Conservation (phyloP, 345 rosid genomes). For the Erodium maritimum region DNA sequence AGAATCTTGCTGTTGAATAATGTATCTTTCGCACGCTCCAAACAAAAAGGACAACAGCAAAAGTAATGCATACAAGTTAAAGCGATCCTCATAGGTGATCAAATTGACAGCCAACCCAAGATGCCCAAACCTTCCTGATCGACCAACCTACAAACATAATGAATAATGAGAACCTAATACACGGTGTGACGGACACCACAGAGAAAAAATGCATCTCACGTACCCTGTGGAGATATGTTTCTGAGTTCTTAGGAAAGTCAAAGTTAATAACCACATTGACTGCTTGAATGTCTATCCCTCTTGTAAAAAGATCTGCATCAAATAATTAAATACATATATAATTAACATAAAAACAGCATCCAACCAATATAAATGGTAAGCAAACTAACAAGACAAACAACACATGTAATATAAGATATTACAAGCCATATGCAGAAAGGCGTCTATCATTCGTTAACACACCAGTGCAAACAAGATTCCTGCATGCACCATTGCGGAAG, state of each 20-base stretch:
- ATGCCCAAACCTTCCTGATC: slow-evolving; percentile 99
- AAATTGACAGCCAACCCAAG: slow-evolving; percentile 98
- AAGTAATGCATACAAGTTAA: slow-evolving; percentile 59
- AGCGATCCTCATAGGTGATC: slow-evolving; percentile 98
- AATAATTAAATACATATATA: background rate
- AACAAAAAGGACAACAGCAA: slow-evolving; percentile 1
- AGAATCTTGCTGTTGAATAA: too few species aligned
- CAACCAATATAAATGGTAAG: too few species aligned
- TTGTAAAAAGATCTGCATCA: slow-evolving; percentile 79
- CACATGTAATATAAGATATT: too few species aligned
- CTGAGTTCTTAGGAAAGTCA: slow-evolving; percentile 92
- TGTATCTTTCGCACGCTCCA: slow-evolving; percentile 8
- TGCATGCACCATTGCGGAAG: slow-evolving; percentile 99
- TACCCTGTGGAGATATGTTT: slow-evolving; percentile 99
- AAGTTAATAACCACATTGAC: slow-evolving; percentile 98
- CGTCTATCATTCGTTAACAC: too few species aligned
- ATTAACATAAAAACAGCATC: background rate
- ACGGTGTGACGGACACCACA: background rate
- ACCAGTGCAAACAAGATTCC: slow-evolving; percentile 99
- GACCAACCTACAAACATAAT: slow-evolving; percentile 58
- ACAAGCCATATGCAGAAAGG: too few species aligned
- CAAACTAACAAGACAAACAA: too few species aligned
- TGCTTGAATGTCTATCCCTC: slow-evolving; percentile 99
- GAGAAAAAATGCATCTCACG: slow-evolving; percentile 8
- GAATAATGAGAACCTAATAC: background rate